These are phyloP conservation scores for Botrytis porri DNA, from an alignment of 2,329 filamentous ascomycete species.

Conservation along the genomic window DNA sequence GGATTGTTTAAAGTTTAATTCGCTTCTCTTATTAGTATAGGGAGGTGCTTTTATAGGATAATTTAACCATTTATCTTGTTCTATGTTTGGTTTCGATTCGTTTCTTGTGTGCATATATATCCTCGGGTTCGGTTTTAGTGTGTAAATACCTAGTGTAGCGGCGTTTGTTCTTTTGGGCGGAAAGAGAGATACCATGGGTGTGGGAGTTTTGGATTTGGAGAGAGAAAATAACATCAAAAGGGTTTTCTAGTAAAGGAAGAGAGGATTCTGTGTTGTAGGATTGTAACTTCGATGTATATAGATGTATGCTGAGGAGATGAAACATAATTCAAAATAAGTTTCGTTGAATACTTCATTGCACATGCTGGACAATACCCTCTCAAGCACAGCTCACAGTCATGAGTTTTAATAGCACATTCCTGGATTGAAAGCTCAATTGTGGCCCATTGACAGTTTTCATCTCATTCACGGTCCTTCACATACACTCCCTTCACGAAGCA, in stretches of 20 bases:
- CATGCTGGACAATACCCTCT: accelerated
- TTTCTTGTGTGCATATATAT: not conserved
- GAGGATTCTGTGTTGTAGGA: not conserved
- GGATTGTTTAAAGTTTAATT: not conserved
- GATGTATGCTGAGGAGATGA: not conserved
- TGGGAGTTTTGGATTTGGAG: not conserved
- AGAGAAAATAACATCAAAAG: not conserved
- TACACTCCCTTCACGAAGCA: accelerated
- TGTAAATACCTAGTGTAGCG: not conserved
- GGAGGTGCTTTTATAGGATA: not conserved
- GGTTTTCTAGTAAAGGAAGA: not conserved
- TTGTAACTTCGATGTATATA: not conserved
- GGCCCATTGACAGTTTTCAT: not conserved
- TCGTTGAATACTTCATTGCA: accelerated
- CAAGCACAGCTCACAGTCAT: not conserved
- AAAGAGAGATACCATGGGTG: not conserved
- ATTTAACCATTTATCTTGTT: not conserved
- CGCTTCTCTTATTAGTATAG: not conserved
- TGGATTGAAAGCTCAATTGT: not conserved
- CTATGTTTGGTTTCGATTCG: not conserved
- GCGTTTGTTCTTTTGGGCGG: not conserved
- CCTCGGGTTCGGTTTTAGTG: not conserved
- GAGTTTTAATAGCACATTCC: not conserved
- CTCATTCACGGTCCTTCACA: not conserved
- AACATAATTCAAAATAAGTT: not conserved